Evolutionary conservation across 169 alveolate species (phyloP).

Genomic region (Babesia caballi): DNA sequence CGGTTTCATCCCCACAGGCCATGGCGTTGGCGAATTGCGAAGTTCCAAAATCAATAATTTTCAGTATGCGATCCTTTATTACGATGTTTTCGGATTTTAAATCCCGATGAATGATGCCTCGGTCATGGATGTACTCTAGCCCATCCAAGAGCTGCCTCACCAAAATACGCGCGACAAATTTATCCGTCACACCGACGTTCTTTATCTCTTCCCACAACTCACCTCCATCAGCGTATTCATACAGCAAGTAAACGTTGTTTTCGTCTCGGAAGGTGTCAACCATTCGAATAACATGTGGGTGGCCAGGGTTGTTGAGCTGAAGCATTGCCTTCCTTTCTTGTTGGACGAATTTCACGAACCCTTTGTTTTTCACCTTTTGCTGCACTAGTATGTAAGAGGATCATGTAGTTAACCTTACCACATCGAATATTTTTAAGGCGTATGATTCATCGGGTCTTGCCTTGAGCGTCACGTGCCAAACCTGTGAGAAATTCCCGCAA

Average conservation of each 20-base stretch:
- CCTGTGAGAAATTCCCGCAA: conserved; percentile 77
- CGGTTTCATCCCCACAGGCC: neutral
- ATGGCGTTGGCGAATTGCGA: conserved; percentile 72
- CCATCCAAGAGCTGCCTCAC: conserved; percentile 80
- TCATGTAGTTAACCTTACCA: conserved; percentile 12
- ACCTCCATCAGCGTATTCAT: conserved; percentile 76
- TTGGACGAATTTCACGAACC: conserved; percentile 66
- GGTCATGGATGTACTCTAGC: conserved; percentile 88
- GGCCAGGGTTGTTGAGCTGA: conserved; percentile 76
- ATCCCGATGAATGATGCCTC: conserved; percentile 91
- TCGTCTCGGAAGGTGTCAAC: conserved; percentile 79
- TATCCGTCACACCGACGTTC: conserved; percentile 68
- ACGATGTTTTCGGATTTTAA: conserved; percentile 93
- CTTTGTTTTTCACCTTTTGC: conserved; percentile 66
- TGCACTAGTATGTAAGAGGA: neutral
- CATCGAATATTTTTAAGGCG: conserved; percentile 78
- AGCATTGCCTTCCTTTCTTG: conserved; percentile 75
- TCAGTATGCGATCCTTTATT: conserved; percentile 79
- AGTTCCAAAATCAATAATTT: conserved; percentile 93
- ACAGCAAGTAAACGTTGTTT: conserved; percentile 71
- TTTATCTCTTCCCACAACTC: conserved; percentile 81
- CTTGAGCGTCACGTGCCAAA: conserved; percentile 77
- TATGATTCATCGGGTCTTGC: conserved; percentile 65
- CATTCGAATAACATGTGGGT: conserved; percentile 74
- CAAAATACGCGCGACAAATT: conserved; percentile 59